A percentile compares a stretch with the other conserved stretches of the same genome.
Conservation (phyloP, 495 filamentous ascomycete species). For the Penicillium waksmanii region DNA sequence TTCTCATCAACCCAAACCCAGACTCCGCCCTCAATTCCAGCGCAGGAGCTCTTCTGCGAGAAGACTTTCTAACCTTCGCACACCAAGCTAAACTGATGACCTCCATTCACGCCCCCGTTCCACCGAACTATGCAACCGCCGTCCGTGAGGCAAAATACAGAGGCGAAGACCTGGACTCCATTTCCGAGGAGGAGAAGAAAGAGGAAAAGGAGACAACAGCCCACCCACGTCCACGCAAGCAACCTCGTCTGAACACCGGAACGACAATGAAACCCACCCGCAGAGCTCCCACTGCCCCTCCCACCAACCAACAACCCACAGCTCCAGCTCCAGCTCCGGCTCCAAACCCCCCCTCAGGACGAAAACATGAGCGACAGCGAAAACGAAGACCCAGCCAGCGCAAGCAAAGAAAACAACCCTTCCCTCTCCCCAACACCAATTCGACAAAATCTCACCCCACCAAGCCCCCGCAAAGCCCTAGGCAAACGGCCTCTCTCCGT, state of each 20-base stretch:
- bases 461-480: constrained; percentile 37
- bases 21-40: constrained; percentile 70
- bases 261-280: constrained; percentile 30
- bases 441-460: constrained; percentile 19
- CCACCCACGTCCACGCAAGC: constrained; percentile 28
- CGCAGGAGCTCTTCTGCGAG: constrained; percentile 63
- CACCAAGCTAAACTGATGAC: constrained; percentile 69
- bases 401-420: constrained; percentile 56
- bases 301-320: constrained; percentile 10
- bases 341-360: constrained; percentile 4
- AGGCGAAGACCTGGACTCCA: constrained; percentile 56
- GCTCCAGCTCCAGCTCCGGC: not conserved
- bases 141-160: constrained; percentile 61
- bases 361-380: constrained; percentile 32
- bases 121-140: constrained; percentile 42
- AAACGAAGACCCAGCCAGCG: constrained; percentile 33
- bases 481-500: constrained; percentile 50
- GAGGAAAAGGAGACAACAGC: not conserved
- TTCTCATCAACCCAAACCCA: constrained; percentile 74
- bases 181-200: constrained; percentile 25
- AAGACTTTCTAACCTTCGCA: constrained; percentile 64
- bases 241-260: constrained; percentile 26
- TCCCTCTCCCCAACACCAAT: constrained; percentile 46
- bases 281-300: constrained; percentile 5
- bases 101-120: constrained; percentile 64